Conservation (phyloP, 345 rosid genomes). For the rapeseed (Brassica napus) region DNA sequence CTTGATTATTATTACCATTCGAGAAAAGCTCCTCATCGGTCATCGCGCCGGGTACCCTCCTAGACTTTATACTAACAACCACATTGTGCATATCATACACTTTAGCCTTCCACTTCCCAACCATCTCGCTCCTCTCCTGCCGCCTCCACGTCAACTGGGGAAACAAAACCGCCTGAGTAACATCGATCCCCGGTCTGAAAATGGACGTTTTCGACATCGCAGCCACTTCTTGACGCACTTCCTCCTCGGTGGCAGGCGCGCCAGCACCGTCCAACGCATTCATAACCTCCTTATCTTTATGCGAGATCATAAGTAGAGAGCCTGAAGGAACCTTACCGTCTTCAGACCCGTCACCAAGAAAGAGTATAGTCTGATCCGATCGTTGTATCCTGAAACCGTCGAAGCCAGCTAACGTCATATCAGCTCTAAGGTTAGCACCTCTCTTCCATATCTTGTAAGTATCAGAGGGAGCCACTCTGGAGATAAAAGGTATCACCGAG, state of each 20-base stretch:
- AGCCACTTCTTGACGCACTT: conserved; percentile 89
- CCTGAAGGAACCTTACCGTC: conserved; percentile 83
- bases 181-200: conserved; percentile 97
- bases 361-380: conserved; percentile 85
- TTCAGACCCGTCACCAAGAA: conserved; percentile 95
- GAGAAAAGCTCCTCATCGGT: conserved; percentile 77
- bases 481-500: conserved; percentile 92
- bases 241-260: conserved; percentile 79
- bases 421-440: conserved; percentile 95
- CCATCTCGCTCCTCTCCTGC: conserved; percentile 89
- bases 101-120: conserved; percentile 90
- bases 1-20: conserved; percentile 43
- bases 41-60: conserved; percentile 98
- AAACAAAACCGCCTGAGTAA: conserved; percentile 88
- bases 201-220: conserved; percentile 97
- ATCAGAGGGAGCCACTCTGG: conserved; percentile 96
- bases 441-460: conserved; percentile 98
- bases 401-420: conserved; percentile 96
- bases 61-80: conserved; percentile 91
- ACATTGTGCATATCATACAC: conserved; percentile 99
- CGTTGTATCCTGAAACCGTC: conserved; percentile 93
- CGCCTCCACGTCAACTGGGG: conserved; percentile 98
- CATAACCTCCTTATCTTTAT: conserved; percentile 95
- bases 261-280: conserved; percentile 99
- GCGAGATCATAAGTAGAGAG: conserved; percentile 86